Evolutionary conservation across 768 basidiomycete species (phyloP).

Genomic region (Mrakia gelida): DNA sequence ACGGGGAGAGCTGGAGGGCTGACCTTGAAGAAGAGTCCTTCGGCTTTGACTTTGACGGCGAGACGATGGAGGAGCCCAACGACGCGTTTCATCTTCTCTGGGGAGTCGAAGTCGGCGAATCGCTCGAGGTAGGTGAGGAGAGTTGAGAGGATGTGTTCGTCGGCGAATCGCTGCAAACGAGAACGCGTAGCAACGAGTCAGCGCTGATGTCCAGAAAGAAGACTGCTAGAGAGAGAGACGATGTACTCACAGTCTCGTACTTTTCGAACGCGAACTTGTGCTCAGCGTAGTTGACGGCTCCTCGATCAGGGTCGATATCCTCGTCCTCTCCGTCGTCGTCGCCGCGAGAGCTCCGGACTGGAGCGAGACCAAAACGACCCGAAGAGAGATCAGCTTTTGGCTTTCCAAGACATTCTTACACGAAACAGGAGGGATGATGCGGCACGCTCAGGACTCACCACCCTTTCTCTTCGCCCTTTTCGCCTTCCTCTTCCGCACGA

Average conservation of each 20-base stretch:
- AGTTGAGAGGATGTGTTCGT: slow-evolving; percentile 77
- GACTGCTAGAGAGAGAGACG: too few relatives aligned
- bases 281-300: slow-evolving; percentile 64
- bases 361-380: slow-evolving; percentile 41
- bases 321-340: slow-evolving; percentile 60
- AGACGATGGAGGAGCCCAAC: slow-evolving; percentile 87
- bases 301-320: slow-evolving; percentile 49
- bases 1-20: neutral
- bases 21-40: slow-evolving; percentile 93
- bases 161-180: slow-evolving; percentile 71
- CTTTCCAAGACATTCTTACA: too few relatives aligned
- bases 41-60: slow-evolving; percentile 83
- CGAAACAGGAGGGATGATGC: neutral
- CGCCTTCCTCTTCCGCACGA: slow-evolving; percentile 53
- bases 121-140: slow-evolving; percentile 74
- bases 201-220: too few relatives aligned
- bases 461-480: slow-evolving; percentile 53
- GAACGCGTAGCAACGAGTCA: neutral
- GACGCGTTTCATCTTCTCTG: slow-evolving; percentile 83
- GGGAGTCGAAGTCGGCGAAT: slow-evolving; percentile 71
- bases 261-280: slow-evolving; percentile 87
- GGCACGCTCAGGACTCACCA: neutral
- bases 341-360: slow-evolving; percentile 36
- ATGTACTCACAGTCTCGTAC: slow-evolving; percentile 71
- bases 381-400: too few relatives aligned